These are phyloP conservation scores for Beauveria rudraprayagi DNA, from an alignment of 2,329 filamentous ascomycete genomes.

Conservation along the genomic window DNA sequence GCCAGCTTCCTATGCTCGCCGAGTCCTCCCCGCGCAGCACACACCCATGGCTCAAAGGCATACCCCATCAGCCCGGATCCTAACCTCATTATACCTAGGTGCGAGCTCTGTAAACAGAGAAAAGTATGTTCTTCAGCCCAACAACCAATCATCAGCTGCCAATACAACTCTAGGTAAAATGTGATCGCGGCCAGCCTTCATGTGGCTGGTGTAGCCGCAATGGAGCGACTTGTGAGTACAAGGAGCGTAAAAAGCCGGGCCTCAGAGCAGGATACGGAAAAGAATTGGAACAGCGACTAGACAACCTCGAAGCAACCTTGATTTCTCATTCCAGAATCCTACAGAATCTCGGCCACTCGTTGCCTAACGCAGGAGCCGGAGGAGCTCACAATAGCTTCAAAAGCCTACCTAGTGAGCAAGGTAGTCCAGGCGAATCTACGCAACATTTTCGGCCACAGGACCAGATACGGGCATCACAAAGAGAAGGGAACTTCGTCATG, in stretches of 20 bases:
- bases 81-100: constrained; percentile 40
- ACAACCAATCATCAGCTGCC: constrained; percentile 11
- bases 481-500: constrained; percentile 51
- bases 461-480: constrained; percentile 42
- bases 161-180: constrained; percentile 50
- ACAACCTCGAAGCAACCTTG: constrained; percentile 60
- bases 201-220: constrained; percentile 63
- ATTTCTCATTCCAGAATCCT: constrained; percentile 59
- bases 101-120: constrained; percentile 72
- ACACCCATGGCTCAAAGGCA: not conserved
- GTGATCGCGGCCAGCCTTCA: constrained; percentile 66
- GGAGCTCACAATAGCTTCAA: constrained; percentile 31
- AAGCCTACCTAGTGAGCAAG: constrained; percentile 47
- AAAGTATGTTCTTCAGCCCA: constrained; percentile 46
- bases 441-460: constrained; percentile 43
- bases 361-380: constrained; percentile 21
- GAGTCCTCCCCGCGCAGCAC: not conserved
- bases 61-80: constrained; percentile 20
- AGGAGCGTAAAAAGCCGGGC: constrained; percentile 60
- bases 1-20: not conserved
- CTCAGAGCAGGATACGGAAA: constrained; percentile 61
- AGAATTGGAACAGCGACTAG: constrained; percentile 64
- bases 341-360: constrained; percentile 42
- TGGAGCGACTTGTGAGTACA: constrained; percentile 56
- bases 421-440: constrained; percentile 42